Evolutionary conservation across 805 yeast species (phyloP).

Genomic region (Metschnikowia hibisci): DNA sequence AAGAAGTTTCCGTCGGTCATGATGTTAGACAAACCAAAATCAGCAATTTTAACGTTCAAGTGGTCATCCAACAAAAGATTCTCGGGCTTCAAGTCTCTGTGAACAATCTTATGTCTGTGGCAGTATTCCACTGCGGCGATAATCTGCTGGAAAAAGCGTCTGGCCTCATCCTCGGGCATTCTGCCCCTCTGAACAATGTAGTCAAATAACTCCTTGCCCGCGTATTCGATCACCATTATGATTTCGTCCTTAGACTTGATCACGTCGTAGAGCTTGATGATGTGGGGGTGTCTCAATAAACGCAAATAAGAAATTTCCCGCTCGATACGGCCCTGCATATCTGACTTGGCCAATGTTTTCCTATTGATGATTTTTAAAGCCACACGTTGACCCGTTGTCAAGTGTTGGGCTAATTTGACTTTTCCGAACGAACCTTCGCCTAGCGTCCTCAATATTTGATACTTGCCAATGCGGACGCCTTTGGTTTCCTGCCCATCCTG

Average conservation of each 20-base stretch:
- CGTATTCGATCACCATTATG: conserved; percentile 95
- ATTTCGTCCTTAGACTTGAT: conserved; percentile 93
- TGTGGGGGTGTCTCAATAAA: conserved; percentile 89
- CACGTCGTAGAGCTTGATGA: conserved; percentile 91
- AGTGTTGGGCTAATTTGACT: conserved; percentile 86
- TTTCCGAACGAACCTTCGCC: conserved; percentile 98
- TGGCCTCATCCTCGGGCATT: conserved; percentile 87
- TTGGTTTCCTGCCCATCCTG: conserved; percentile 23
- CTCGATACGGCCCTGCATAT: conserved; percentile 96
- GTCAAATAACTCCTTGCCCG: conserved; percentile 94
- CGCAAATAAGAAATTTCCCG: conserved; percentile 89
- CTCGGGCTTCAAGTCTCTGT: conserved; percentile 95
- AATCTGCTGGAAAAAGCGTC: conserved; percentile 93
- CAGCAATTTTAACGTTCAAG: conserved; percentile 91
- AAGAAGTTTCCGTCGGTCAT: conserved; percentile 97
- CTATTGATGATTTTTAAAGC: conserved; percentile 91
- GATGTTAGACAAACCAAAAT: conserved; percentile 88
- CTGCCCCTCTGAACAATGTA: conserved; percentile 92
- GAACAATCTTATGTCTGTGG: conserved; percentile 94
- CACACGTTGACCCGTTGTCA: conserved; percentile 86
- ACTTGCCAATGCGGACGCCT: conserved; percentile 71
- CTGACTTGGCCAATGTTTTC: conserved; percentile 87
- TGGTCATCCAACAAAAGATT: conserved; percentile 85
- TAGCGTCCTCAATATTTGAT: conserved; percentile 85
- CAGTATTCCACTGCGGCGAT: conserved; percentile 96